These are phyloP conservation scores for Oryza glaberrima DNA, from an alignment of 176 grass and related monocot species.

Conservation along the genomic window DNA sequence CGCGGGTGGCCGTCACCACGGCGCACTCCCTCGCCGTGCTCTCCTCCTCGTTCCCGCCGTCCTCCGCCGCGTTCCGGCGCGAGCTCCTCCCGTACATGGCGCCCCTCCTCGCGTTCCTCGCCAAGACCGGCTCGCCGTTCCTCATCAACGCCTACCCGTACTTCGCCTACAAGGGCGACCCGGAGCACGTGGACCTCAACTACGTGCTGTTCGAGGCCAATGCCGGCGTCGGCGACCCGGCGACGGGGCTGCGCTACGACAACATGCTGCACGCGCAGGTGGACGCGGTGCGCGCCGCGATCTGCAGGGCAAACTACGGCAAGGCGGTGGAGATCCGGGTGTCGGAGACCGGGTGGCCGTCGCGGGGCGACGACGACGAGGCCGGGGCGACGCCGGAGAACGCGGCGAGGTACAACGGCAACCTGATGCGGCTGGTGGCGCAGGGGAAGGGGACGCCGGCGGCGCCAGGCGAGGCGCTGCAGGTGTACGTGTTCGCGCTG, in stretches of 20 bases:
- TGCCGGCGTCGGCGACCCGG: slow-evolving; percentile 58
- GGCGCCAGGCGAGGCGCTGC: slow-evolving; percentile 52
- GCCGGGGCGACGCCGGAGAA: slow-evolving; percentile 76
- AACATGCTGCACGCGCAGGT: slow-evolving; percentile 97
- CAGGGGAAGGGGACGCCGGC: slow-evolving; percentile 79
- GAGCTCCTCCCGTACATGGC: slow-evolving; percentile 67
- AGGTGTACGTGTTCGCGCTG: slow-evolving; percentile 88
- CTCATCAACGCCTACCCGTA: slow-evolving; percentile 93
- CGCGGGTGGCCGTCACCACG: slow-evolving; percentile 66
- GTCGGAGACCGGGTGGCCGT: slow-evolving; percentile 97
- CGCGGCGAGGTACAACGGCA: slow-evolving; percentile 76
- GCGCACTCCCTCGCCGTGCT: slow-evolving; percentile 91
- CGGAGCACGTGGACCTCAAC: slow-evolving; percentile 53
- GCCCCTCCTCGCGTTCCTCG: slow-evolving; percentile 67
- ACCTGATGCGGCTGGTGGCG: slow-evolving; percentile 74
- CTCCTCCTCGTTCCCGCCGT: slow-evolving; percentile 75
- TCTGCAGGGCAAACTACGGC: slow-evolving; percentile 53
- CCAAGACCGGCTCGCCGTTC: slow-evolving; percentile 67
- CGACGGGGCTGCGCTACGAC: slow-evolving; percentile 64
- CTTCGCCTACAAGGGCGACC: slow-evolving; percentile 90
- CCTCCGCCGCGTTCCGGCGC: slow-evolving; percentile 54
- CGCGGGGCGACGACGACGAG: slow-evolving; percentile 69
- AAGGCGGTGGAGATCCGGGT: slow-evolving; percentile 64
- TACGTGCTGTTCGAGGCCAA: slow-evolving; percentile 78
- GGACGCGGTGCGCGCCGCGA: slow-evolving; percentile 78